Base-by-base conservation (phyloP, 2,329 filamentous ascomycete genomes). In the Atkinsonella texensis region DNA sequence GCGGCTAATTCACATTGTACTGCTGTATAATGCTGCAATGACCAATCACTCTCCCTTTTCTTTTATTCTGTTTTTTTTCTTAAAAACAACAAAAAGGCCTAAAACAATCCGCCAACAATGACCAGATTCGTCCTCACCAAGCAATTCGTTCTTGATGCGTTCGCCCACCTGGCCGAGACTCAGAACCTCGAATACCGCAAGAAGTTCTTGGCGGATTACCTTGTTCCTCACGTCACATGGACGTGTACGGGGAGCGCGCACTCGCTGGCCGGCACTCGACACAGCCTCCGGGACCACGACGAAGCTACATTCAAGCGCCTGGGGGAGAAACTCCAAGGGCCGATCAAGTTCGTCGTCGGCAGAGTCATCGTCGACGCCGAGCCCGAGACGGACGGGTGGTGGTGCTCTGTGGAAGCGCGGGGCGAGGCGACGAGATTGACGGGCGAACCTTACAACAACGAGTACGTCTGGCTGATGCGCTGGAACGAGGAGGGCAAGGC, bases 391-490 rank as follows among this genome's bases (percentile, higher is more conserved):
- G 59, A 58, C n/a, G 58, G 56, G 2, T 57, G 56, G 55, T 62
- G 58, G 59, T 59, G 57, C 11, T 51, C 53, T 32, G 53, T 62
- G 13, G 58, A 61, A 49, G 51, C 53, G 11, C 31, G 31, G 47
- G 59, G 59, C 5, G 54, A 59, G 46, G 55, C 59, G 17, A 56
- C 51, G 41, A 52, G 57, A 28, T 55, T 50, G 35, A 54, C 51
- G 8, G 59, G 58, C 13, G 38, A 55, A 50, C 31, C 49, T 12
- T 62, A 62, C 43, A 55, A 59, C 49, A 59, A 62, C 33, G 59
- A 60, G 51, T 60, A 60, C 43, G 17, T 56, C 9, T 59, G 58
- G 58, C 50, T 60, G 43, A 59, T 55, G 49, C 52, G 58, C 39
- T 62, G 56, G 54, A 52, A 59, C 41, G 52, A 50, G 4, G 52